Base-by-base conservation (phyloP, 2,329 filamentous ascomycete species). In the Trichoderma sp. region DNA sequence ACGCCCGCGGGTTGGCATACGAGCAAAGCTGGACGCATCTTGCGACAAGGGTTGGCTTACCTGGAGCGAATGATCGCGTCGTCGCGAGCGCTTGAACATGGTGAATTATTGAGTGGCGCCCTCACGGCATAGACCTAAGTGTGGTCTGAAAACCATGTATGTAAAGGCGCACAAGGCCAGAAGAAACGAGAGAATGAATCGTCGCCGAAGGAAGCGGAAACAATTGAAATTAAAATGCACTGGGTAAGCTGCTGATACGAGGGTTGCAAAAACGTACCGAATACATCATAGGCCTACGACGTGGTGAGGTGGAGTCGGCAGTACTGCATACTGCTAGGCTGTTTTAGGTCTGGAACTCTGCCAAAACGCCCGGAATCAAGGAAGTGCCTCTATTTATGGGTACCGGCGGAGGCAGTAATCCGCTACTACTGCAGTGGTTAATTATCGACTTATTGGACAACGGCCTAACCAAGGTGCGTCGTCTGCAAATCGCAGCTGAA, bases 1-100 rank as follows among this genome's bases (percentile, higher is more conserved):
- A 14, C 33, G 31, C 11, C 40, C n/a, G 33, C 33, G 40, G 61
- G 21, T 31, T 40, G 29, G 31, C 29, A 27, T 24, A 49, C 10
- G 24, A 35, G 53, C 31, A 40, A 37, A 11, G 47, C 24, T 35
- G 35, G 21, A 27, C 43, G 33, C 31, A 55, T 19, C 14, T 29
- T 52, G 40, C 35, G 31, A 55, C 35, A 7, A 7, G 4, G 33
- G 31, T 52, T 53, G 14, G 29, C 68, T 57, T 83, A 87, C 85
- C 81, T 81, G 81, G 75, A 80, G 79, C 69, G 81, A 81, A 78
- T 80, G 79, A 72, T 83, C 81, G 76, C 82, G 83, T 78, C 81
- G 85, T 79, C 82, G 82, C 72, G 84, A 84, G 74, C 81, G 75
- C 73, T 79, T 83, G 77, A 87, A 87, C 85, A 86, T 85, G 73